Conservation (phyloP, 129 eudicot species). For the Flaveria robusta region DNA sequence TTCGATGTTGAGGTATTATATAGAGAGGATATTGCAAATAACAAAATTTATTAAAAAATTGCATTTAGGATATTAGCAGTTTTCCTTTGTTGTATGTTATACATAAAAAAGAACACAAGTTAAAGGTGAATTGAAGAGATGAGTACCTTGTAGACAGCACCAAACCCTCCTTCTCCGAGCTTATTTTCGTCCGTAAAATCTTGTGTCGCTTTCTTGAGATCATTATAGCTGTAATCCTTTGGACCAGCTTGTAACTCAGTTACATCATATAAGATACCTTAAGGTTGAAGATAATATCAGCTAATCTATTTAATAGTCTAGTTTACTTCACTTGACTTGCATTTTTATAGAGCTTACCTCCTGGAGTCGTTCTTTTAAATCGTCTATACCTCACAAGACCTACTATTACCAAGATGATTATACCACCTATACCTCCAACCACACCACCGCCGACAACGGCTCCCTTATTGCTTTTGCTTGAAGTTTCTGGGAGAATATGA, state of each 20-base stretch:
- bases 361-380: conserved; percentile 9
- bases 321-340: background rate
- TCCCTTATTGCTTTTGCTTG: conserved; percentile 52
- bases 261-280: conserved; percentile 52
- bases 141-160: conserved; percentile 64
- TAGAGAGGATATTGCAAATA: too few species aligned
- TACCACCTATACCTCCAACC: conserved; percentile 35
- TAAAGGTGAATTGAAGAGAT: too few species aligned
- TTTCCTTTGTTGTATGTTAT: too few species aligned
- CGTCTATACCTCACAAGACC: conserved; percentile 9
- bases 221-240: conserved; percentile 45
- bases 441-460: conserved; percentile 61
- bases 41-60: too few species aligned
- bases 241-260: conserved; percentile 60
- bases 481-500: conserved; percentile 34
- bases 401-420: background rate
- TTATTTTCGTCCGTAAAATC: conserved; percentile 50
- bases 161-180: conserved; percentile 72
- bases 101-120: too few species aligned
- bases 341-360: conserved; percentile 10
- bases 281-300: background rate
- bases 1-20: too few species aligned
- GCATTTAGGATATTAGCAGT: too few species aligned
- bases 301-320: background rate
- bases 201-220: conserved; percentile 52